Evolutionary conservation across 1,284 basidiomycete genomes (phyloP), one percentile per base, ranked within the genome.

Genomic region (Fomitopsis betulina): DNA sequence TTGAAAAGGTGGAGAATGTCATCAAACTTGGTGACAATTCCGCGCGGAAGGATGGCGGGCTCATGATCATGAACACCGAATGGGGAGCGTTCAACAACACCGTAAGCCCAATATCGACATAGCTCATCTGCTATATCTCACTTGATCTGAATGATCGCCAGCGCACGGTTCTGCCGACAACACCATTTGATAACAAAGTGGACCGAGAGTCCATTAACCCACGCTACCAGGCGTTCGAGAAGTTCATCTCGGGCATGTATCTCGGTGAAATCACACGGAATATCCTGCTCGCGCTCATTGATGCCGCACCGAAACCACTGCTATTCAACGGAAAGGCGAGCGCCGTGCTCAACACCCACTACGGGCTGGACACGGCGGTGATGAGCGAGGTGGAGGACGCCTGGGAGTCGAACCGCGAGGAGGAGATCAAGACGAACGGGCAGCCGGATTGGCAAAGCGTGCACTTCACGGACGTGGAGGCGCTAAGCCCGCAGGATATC

Each of bases 221-320:
- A 54, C 82, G 87, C 55, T 93, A 88, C 70, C 96, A 99, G 73
- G 90, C 91, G 2, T 99, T 96, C 69, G 97, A 99, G 74, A 99
- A 99, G 78, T 94, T 98, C 79, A 93, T 99, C 64, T 97, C 94
- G 2, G 97, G 97, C 60, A 98, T 99, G 96, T 98, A 99, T 74
- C 85, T 98, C 40, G 96, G 96, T 59, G 96, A 99, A 75, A 86
- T 98, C 63, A 84, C 89, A 21, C 89, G 96, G 53, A 91, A 92
- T 68, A 79, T 97, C 62, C 79, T 98, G 51, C 79, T 96, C 32
- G 84, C 93, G 60, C 79, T 99, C 61, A 82, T 98, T 67, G 96
- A 98, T 70, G 85, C 88, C 5, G 74, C 82, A 17, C 89, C 89
- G 0, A 78, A 76, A 57, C 73, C 88, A 5, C 67, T 91, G 19